Evolutionary conservation across 345 rosid species (phyloP).

Genomic region (Theobroma cacao): DNA sequence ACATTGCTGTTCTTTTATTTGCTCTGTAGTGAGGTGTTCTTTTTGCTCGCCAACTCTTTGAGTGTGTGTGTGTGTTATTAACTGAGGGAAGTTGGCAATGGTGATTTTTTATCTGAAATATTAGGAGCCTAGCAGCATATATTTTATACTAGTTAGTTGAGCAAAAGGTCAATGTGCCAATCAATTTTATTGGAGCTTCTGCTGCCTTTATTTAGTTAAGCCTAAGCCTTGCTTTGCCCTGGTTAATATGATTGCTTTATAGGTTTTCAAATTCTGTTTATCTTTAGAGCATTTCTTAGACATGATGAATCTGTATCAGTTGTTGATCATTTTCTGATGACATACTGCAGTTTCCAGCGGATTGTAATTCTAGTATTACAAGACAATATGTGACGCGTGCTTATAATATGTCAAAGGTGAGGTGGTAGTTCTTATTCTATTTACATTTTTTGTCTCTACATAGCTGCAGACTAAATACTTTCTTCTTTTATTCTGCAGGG

Average conservation of each 20-base stretch:
- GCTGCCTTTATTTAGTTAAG: not conserved
- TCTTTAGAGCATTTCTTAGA: not conserved
- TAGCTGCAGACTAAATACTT: slow-evolving; percentile 28
- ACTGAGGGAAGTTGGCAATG: not conserved
- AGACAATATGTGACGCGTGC: slow-evolving; percentile 26
- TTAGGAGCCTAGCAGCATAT: not conserved
- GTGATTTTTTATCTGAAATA: not conserved
- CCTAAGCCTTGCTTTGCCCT: not conserved
- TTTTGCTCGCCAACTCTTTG: not conserved
- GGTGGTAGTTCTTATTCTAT: slow-evolving; percentile 9
- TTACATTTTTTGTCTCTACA: slow-evolving; percentile 2
- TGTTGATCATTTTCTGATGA: slow-evolving; percentile 10
- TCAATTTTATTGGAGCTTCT: not conserved
- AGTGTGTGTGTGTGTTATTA: not conserved
- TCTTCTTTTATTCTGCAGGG: slow-evolving; percentile 43
- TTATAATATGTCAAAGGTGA: slow-evolving; percentile 31
- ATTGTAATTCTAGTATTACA: slow-evolving; percentile 16
- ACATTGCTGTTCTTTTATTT: not conserved
- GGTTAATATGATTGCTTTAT: not conserved
- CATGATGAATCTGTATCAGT: slow-evolving; percentile 9
- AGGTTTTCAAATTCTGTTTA: not conserved
- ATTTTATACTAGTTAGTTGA: not conserved
- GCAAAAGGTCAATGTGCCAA: not conserved
- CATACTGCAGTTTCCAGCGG: slow-evolving; percentile 32
- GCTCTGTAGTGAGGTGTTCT: not conserved